Evolutionary conservation across 495 filamentous ascomycete genomes (phyloP), one percentile per base, ranked within the genome.

Genomic region (Aspergillus nidulans): DNA sequence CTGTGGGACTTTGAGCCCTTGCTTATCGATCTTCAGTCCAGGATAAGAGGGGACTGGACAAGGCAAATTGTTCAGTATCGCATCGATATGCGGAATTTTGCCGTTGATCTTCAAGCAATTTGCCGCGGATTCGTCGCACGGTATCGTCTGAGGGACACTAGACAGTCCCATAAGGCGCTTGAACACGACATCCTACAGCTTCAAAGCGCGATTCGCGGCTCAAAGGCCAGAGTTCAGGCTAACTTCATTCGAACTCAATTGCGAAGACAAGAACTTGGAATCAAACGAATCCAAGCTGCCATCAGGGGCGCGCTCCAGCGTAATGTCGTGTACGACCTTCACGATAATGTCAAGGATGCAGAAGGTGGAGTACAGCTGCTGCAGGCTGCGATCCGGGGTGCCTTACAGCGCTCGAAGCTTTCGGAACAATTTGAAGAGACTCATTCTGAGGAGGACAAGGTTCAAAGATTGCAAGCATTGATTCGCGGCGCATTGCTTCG

Each of bases 1-100:
- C 76, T 97, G n/a, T 97, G 95, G 94, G 86, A 95, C 60, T 80
- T 81, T 10, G 95, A 99, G 69, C 80, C 85, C 12, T 73, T 79
- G 65, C 72, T 97, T 15, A 67, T 91, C 28, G 84, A 94, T 36
- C 73, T 99, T 24, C 95, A 99, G 66, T 82, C 92, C 4, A 81
- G 83, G 28, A 82, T 97, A 26, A 82, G 95, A 56, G 95, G 91
- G 24, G 83, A 85, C 57, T 89, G 84, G 78, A 79, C 84, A 0
- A 71, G 92, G 16, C 88, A 96, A 64, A 82, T 96, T 47, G 77
- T 84, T 47, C 81, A 83, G 34, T 95, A 94, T 67, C 80, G 87
- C 10, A 76, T 94, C 40, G 82, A 85, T 50, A 96, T 95, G 87
- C 79, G 80, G 26, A 75, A 66, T 21, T 95, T 94, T 66, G 87